phyloP scores from a whole-genome alignment of 495 filamentous ascomycete genomes.

The Xeromyces bisporus region DNA sequence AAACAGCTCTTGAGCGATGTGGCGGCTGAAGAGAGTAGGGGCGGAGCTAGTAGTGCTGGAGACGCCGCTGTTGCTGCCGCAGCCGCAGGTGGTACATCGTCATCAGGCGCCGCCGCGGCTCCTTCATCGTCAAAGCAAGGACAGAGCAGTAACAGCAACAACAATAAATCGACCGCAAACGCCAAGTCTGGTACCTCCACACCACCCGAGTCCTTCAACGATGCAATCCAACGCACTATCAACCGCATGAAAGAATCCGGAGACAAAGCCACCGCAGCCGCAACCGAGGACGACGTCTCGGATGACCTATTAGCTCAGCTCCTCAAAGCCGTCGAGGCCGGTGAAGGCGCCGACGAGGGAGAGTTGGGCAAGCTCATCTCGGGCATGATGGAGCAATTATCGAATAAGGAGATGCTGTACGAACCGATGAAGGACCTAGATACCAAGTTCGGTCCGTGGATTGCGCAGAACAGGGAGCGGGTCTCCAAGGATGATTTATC shows the following conservation, averaged over 20 bases:
- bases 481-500: constrained; percentile 50
- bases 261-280: constrained; percentile 64
- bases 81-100: constrained; percentile 4
- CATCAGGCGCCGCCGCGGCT: too few relatives aligned
- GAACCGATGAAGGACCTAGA: constrained; percentile 96
- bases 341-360: constrained; percentile 56
- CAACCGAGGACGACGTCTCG: constrained; percentile 41
- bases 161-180: constrained; percentile 3
- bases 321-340: constrained; percentile 58
- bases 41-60: constrained; percentile 12
- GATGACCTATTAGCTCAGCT: constrained; percentile 76
- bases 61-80: constrained; percentile 1
- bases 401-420: constrained; percentile 94
- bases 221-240: constrained; percentile 80
- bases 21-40: constrained; percentile 55
- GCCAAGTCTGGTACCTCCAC: constrained; percentile 7
- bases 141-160: too few relatives aligned
- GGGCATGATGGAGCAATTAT: constrained; percentile 97
- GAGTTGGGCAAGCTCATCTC: constrained; percentile 85
- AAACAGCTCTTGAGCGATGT: constrained; percentile 67
- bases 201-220: constrained; percentile 53
- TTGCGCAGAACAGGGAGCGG: constrained; percentile 55
- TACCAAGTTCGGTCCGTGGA: constrained; percentile 79
- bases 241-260: constrained; percentile 82
- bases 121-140: too few relatives aligned